Evolutionary conservation across 2,329 filamentous ascomycete species (phyloP).

Genomic region (Epicoccum nigrum): DNA sequence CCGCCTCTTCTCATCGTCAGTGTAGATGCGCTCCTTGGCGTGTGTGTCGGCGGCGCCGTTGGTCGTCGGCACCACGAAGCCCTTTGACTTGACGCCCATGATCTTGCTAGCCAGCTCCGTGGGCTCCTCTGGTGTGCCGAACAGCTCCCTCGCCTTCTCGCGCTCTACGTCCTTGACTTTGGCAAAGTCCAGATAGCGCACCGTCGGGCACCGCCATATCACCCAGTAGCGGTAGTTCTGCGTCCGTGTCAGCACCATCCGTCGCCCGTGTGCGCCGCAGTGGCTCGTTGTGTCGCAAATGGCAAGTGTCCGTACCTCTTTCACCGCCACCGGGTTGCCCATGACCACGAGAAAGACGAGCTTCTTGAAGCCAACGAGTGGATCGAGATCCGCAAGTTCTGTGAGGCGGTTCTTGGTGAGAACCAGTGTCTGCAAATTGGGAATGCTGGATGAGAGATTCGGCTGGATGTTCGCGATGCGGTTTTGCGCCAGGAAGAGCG

Average conservation of each 20-base stretch:
- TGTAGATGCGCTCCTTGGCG: constrained; percentile 71
- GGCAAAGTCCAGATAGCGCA: constrained; percentile 90
- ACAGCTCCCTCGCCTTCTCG: constrained; percentile 75
- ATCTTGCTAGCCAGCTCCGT: constrained; percentile 77
- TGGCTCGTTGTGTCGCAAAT: too few species aligned
- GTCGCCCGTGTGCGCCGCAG: too few species aligned
- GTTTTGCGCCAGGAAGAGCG: constrained; percentile 88
- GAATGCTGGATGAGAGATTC: constrained; percentile 74
- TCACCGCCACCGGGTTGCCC: constrained; percentile 89
- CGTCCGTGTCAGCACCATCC: background rate
- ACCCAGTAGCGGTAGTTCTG: constrained; percentile 93
- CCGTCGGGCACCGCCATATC: constrained; percentile 80
- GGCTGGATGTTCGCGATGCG: constrained; percentile 82
- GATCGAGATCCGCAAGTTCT: constrained; percentile 87
- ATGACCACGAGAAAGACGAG: constrained; percentile 81
- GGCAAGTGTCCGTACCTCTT: constrained; percentile 84
- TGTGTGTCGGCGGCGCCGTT: constrained; percentile 41
- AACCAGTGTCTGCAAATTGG: constrained; percentile 81
- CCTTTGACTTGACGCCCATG: constrained; percentile 80
- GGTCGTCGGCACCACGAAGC: constrained; percentile 64
- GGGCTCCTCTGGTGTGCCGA: constrained; percentile 79
- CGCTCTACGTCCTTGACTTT: constrained; percentile 91
- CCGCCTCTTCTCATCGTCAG: constrained; percentile 83
- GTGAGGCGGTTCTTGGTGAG: constrained; percentile 81
- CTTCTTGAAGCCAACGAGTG: constrained; percentile 69